Base-by-base conservation (phyloP, 352 stramenopile genomes). In the Globisporangium yorkense region DNA sequence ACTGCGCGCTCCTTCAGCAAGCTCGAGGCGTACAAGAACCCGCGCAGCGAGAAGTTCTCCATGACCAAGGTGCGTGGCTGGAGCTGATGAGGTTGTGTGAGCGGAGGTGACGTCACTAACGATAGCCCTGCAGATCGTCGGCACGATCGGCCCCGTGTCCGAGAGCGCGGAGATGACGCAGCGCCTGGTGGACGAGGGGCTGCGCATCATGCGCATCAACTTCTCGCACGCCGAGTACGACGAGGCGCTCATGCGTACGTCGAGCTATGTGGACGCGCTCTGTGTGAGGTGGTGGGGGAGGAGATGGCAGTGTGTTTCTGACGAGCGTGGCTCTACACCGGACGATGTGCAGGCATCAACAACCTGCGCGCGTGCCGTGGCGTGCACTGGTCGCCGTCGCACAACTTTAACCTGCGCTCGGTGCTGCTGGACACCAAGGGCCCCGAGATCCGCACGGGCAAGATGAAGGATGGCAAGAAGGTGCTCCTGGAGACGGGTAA, bases 371-470 rank as follows among this genome's bases (percentile, higher is more conserved):
- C 88, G n/a, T 89, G 81, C 56, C 75, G 83, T 8, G 80, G 94
- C 24, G 86, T 96, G 27, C 84, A 96, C 63, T 83, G 75, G 35
- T 73, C 74, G 56, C 73, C 63, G 15, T 51, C 65, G n/a, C 75
- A 77, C 40, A 74, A 78, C 46, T 96, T 94, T 61, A 98, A 98
- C 71, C 62, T 97, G 56, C 88, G 89, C 56, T 89, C 92, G 33
- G 80, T 98, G 61, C 69, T 98, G 41, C 70, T 97, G 46, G 94
- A 98, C 78, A 98, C 92, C 39, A 97, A 98, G 67, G 94, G 94
- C 21, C 94, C 94, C 2, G 92, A 98, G 68, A 98, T 98, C 70
- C 87, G 94, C 40, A 98, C 92, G 27, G 92, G 92, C 57, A 88
- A 90, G 56, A 90, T 98, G 68, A 67, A 80, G 20, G 88, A 93